Conservation (phyloP, 176 grass and related monocot species). For the Elymus sibiricus region DNA sequence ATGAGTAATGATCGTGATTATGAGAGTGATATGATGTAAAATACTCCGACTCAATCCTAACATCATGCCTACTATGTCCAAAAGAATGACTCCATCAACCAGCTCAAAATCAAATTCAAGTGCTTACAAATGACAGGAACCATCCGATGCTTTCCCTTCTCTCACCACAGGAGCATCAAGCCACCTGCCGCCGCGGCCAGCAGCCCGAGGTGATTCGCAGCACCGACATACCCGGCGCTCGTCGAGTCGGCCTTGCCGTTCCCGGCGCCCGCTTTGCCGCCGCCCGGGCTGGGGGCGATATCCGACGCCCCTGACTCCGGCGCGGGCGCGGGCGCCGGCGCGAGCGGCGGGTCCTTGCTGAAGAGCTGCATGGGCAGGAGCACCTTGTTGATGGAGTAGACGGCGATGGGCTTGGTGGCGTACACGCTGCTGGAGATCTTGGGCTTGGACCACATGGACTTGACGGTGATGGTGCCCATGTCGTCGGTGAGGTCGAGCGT, state of each 20-base stretch:
- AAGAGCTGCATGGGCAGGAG: slow-evolving; percentile 82
- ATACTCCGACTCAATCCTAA: slow-evolving; percentile 36
- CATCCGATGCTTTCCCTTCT: background rate
- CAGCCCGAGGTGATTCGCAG: background rate
- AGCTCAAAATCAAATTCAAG: slow-evolving; percentile 29
- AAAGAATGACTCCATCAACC: slow-evolving; percentile 49
- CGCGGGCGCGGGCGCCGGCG: slow-evolving; percentile 54
- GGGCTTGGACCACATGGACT: slow-evolving; percentile 77
- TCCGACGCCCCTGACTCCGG: slow-evolving; percentile 64
- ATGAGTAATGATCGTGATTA: slow-evolving; percentile 33
- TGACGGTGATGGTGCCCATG: slow-evolving; percentile 58
- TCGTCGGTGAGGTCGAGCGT: slow-evolving; percentile 74
- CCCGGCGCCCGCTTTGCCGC: slow-evolving; percentile 11
- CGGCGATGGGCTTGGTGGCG: slow-evolving; percentile 62
- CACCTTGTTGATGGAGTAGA: slow-evolving; percentile 78
- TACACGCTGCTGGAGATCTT: slow-evolving; percentile 82
- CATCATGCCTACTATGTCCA: slow-evolving; percentile 47
- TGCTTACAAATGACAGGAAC: slow-evolving; percentile 18
- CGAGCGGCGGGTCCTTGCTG: slow-evolving; percentile 71
- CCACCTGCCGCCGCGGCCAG: slow-evolving; percentile 23
- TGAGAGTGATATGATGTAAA: slow-evolving; percentile 18
- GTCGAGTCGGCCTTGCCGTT: slow-evolving; percentile 23
- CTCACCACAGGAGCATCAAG: slow-evolving; percentile 42
- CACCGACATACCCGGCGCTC: background rate
- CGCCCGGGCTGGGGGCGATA: slow-evolving; percentile 29